Conservation (phyloP, 345 rosid species). For the Bretschneidera sinensis region DNA sequence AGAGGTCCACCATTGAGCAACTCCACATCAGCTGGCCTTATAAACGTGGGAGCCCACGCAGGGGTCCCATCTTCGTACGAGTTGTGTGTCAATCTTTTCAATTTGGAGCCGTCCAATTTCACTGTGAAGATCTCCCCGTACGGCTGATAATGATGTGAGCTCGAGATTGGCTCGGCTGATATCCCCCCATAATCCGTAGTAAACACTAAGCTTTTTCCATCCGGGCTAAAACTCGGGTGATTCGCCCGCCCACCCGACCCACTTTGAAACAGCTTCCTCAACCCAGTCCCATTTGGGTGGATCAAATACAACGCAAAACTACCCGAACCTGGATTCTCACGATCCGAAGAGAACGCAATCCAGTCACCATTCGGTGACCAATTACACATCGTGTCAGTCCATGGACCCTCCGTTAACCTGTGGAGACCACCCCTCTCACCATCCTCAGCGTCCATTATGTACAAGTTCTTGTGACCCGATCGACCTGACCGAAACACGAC, state of each 20-base stretch:
- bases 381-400: slow-evolving; percentile 81
- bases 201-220: slow-evolving; percentile 55
- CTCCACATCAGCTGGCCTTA: slow-evolving; percentile 48
- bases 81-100: slow-evolving; percentile 74
- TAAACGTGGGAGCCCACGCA: slow-evolving; percentile 52
- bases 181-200: slow-evolving; percentile 74
- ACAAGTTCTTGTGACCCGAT: slow-evolving; percentile 83
- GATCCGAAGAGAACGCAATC: slow-evolving; percentile 79
- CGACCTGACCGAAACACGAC: slow-evolving; percentile 76
- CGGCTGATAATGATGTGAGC: slow-evolving; percentile 81
- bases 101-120: slow-evolving; percentile 62
- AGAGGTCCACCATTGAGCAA: slow-evolving; percentile 25
- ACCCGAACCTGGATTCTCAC: slow-evolving; percentile 66
- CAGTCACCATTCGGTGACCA: slow-evolving; percentile 84
- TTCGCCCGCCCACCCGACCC: slow-evolving; percentile 64
- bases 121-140: slow-evolving; percentile 80
- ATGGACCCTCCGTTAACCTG: slow-evolving; percentile 66
- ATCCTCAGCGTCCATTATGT: slow-evolving; percentile 63
- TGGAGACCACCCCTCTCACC: slow-evolving; percentile 56
- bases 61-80: slow-evolving; percentile 92
- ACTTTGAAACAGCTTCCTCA: slow-evolving; percentile 63
- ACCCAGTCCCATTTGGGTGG: slow-evolving; percentile 76
- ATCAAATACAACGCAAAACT: slow-evolving; percentile 67
- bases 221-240: slow-evolving; percentile 82
- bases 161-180: slow-evolving; percentile 90